Evolutionary conservation across 768 basidiomycete species (phyloP).

Genomic region (Mycena haematopus): DNA sequence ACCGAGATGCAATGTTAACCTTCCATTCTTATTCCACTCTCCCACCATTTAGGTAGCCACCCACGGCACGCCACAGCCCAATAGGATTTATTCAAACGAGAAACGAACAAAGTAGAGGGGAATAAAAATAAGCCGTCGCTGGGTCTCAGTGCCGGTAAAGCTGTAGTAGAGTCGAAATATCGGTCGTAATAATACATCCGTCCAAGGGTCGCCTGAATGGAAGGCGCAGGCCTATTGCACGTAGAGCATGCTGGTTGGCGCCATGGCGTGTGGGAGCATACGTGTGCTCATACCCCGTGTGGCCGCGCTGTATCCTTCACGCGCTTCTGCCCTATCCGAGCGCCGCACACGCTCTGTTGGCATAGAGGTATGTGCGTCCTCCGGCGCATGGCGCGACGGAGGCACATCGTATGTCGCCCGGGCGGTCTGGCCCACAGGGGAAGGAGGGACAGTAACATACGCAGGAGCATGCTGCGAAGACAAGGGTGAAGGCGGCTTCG

Average conservation of each 20-base stretch:
- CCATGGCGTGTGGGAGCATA: constrained; percentile 9
- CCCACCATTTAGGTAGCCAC: background rate
- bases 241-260: background rate
- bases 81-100: background rate
- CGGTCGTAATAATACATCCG: background rate
- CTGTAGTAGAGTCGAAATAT: constrained; percentile 3
- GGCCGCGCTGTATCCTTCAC: background rate
- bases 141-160: background rate
- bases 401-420: background rate
- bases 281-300: constrained; percentile 14
- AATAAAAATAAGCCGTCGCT: constrained; percentile 4
- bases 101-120: background rate
- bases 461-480: background rate
- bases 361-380: background rate
- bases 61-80: background rate
- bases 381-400: background rate
- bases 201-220: background rate
- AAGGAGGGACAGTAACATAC: background rate
- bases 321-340: background rate
- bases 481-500: constrained; percentile 1
- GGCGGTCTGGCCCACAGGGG: background rate
- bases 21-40: background rate
- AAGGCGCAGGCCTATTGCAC: background rate
- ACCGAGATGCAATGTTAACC: background rate
- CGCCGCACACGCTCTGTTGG: constrained; percentile 1